Evolutionary conservation across 768 basidiomycete genomes (phyloP).

Genomic region (Tylopilus plumbeoviolaceoides): DNA sequence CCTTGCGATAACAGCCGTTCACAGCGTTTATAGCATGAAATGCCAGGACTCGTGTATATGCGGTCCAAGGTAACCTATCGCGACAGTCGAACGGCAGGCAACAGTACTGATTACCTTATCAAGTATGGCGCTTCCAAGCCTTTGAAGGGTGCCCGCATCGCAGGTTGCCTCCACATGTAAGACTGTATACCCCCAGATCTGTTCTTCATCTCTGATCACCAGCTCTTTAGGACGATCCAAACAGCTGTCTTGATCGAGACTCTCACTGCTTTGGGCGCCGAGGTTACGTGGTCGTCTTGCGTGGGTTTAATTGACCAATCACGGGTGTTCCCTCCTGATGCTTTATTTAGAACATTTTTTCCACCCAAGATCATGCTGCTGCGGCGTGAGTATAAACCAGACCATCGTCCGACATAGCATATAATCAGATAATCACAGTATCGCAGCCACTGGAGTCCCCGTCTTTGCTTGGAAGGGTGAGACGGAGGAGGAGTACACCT

Average conservation of each 20-base stretch:
- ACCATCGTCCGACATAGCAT: background rate
- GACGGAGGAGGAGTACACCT: slow-evolving; percentile 96
- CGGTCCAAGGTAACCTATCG: slow-evolving; percentile 64
- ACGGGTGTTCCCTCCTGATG: background rate
- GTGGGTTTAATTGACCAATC: slow-evolving; percentile 41
- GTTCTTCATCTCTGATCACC: background rate
- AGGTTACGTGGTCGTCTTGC: slow-evolving; percentile 98
- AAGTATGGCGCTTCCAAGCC: slow-evolving; percentile 81
- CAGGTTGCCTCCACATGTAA: slow-evolving; percentile 97
- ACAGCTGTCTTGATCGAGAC: slow-evolving; percentile 99
- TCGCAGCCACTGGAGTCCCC: slow-evolving; percentile 96
- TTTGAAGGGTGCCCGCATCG: slow-evolving; percentile 91
- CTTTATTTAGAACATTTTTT: slow-evolving; percentile 86
- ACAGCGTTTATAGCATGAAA: slow-evolving; percentile 62
- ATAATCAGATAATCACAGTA: slow-evolving; percentile 42
- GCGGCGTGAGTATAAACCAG: slow-evolving; percentile 64
- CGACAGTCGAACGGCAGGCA: slow-evolving; percentile 1
- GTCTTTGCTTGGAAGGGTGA: slow-evolving; percentile 99
- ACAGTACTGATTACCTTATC: slow-evolving; percentile 7
- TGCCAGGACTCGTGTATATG: slow-evolving; percentile 95
- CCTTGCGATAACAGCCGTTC: slow-evolving; percentile 11
- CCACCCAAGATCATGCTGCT: slow-evolving; percentile 99
- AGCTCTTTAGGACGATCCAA: slow-evolving; percentile 84
- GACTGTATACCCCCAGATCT: slow-evolving; percentile 15
- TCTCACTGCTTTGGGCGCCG: slow-evolving; percentile 88